Evolutionary conservation across 1,284 basidiomycete species (phyloP), one percentile per base, ranked within the genome.

Genomic region (Trametes pubescens): DNA sequence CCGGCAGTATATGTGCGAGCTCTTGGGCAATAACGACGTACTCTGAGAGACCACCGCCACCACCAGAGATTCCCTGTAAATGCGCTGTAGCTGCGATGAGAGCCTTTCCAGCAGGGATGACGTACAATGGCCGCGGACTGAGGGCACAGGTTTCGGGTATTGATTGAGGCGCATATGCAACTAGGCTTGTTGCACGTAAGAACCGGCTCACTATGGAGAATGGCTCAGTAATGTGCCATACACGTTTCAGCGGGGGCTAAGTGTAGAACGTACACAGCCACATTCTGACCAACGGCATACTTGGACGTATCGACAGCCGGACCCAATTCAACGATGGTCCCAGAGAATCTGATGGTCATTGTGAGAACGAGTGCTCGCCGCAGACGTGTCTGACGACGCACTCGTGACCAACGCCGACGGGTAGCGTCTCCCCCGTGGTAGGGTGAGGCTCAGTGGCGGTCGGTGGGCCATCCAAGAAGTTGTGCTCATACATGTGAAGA

Each of bases 341-440:
- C 77, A 0, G 77, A 77, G 59, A 78, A 75, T 56, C 73, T 74
- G 47, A 13, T 40, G 6, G 48, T 2, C 14, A 8, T 9, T 11
- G 21, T 6, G 26, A 11, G 18, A 7, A 21, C 51, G 8, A 6
- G 37, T 2, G 35, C 14, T 35, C 29, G 22, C 11, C 21, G 22
- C n/a, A 29, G 9, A 16, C 11, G 8, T 2, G 4, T 8, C 43
- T 21, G 18, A 55, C 2, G 2, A 66, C 72, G 14, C 37, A 76
- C 77, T 76, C 77, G 55, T 78, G 76, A 0, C 77, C 77, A 35
- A 78, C 59, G n/a, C 61, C 68, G 21, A 78, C 58, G 0, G 76
- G 75, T 2, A 77, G 68, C 0, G 64, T 73, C 35, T 73, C 74
- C 3, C 66, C 65, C 1, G 77, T 77, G 13, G 76, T 57, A 0